Conservation (phyloP, 2,329 filamentous ascomycete genomes). For the Xylaria multiplex region DNA sequence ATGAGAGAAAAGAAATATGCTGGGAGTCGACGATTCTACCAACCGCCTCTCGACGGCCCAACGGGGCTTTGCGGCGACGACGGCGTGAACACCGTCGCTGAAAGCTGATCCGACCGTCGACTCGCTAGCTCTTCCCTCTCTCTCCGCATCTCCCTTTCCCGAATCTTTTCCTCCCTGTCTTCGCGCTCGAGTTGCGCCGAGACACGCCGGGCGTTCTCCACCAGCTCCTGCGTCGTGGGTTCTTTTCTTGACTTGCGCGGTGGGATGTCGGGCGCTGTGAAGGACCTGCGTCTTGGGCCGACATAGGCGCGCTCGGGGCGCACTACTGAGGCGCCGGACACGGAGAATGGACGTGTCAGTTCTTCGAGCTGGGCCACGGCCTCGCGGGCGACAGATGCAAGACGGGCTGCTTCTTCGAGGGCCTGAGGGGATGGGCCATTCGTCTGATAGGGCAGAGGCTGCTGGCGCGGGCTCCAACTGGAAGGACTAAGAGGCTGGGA, state of each 20-base stretch:
- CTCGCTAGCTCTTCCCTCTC: slow-evolving; percentile 18
- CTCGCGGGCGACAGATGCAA: slow-evolving; percentile 38
- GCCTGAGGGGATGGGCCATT: slow-evolving; percentile 25
- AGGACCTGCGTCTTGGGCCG: slow-evolving; percentile 23
- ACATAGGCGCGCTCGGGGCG: slow-evolving; percentile 20
- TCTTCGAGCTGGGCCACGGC: slow-evolving; percentile 40
- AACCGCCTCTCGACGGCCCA: not conserved
- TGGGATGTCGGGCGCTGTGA: slow-evolving; percentile 16
- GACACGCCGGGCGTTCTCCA: slow-evolving; percentile 36
- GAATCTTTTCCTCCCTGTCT: slow-evolving; percentile 28
- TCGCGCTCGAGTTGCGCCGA: slow-evolving; percentile 39
- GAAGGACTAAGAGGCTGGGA: slow-evolving; percentile 1
- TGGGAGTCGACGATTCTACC: slow-evolving; percentile 4
- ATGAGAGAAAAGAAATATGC: not conserved
- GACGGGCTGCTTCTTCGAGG: slow-evolving; percentile 40
- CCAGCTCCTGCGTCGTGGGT: slow-evolving; percentile 36
- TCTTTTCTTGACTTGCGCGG: slow-evolving; percentile 19
- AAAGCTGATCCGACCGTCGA: slow-evolving; percentile 12
- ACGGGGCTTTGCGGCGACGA: slow-evolving; percentile 20
- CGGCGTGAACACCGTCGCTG: slow-evolving; percentile 16
- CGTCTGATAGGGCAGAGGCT: not conserved
- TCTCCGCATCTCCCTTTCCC: slow-evolving; percentile 16
- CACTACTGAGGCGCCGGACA: not conserved
- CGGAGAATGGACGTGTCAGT: slow-evolving; percentile 34
- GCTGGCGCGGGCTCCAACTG: slow-evolving; percentile 13